Evolutionary conservation across 2,329 filamentous ascomycete species (phyloP).

Genomic region (Aspergillus nomiae): DNA sequence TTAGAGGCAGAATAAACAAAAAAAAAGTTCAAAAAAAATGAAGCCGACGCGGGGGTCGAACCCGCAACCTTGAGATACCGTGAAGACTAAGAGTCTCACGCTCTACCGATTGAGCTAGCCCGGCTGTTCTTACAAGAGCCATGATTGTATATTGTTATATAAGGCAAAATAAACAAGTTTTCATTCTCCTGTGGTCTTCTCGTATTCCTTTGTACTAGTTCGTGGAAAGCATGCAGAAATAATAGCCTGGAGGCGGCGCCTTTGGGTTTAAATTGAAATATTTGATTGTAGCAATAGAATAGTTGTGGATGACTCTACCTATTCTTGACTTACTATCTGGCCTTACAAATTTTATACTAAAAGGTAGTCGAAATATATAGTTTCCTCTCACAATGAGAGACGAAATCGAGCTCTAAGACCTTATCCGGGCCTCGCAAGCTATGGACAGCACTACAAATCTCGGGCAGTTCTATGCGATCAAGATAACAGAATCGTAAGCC

Average conservation of each 20-base stretch:
- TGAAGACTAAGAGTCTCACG: conserved; percentile 50
- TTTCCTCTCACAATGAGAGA: neutral
- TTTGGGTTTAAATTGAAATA: neutral
- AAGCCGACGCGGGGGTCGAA: conserved; percentile 46
- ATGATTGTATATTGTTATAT: too few relatives aligned
- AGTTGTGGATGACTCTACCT: neutral
- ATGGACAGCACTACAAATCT: neutral
- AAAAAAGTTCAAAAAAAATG: neutral
- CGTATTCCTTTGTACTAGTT: neutral
- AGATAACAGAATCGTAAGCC: neutral
- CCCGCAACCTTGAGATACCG: conserved; percentile 40
- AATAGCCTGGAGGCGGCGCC: neutral
- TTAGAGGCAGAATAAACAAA: neutral
- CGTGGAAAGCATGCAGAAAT: neutral
- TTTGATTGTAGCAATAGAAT: neutral
- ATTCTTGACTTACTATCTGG: neutral
- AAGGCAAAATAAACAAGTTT: too few relatives aligned
- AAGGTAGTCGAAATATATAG: neutral
- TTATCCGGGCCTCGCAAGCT: neutral
- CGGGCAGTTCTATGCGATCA: neutral
- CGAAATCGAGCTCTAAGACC: neutral
- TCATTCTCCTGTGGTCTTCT: too few relatives aligned
- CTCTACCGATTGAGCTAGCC: conserved; percentile 56
- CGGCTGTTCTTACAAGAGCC: conserved; percentile 25
- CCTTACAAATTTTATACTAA: neutral